Evolutionary conservation across 2,329 filamentous ascomycete species (phyloP), one percentile per base, ranked within the genome.

Genomic region (Pseudogymnoascus sp.): DNA sequence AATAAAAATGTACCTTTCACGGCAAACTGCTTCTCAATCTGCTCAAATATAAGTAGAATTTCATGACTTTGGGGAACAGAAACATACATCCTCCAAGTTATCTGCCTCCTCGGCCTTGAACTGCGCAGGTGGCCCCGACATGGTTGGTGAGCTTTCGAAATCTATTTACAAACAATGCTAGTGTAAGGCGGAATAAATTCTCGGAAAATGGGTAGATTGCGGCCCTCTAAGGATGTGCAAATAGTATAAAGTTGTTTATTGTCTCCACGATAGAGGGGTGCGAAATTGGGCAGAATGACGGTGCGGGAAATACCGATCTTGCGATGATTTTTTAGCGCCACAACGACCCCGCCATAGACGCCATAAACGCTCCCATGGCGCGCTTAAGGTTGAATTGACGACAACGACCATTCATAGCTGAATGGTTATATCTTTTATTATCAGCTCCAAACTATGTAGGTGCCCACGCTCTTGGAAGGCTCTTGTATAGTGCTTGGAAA

Each of bases 1-100:
- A 60, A 39, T 11, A 58, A 29, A 5, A 39, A 60, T 66, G 47
- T 71, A 91, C 89, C 89, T 81, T 97, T 97, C 70, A 99, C 94
- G 31, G 94, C 94, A 71, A 99, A 99, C 76, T 97, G 94, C 82
- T 97, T 96, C 83, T 99, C 94, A 74, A 99, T 97, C 90, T 96
- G 67, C 41, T 58, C 9, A 41, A n/a, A 13, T 31, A 41, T 71
- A 54, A 71, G 65, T 11, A 33, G 26, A 37, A 21, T 26, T 8
- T 33, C 59, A 61, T 17, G 35, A 7, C 39, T 58, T 60, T 58
- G 35, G 33, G 21, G 60, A 41, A 60, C 60, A 59, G 36, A 26
- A 44, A 74, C 87, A 67, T 75, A 85, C 84, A 76, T 88, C 85
- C 74, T 87, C 84, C 66, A 86, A 79, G 75, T 90, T 90, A 71